Percentiles rank a stretch among this genome's conserved stretches.
phyloP scores from a whole-genome alignment of 2,329 filamentous ascomycete genomes.

The Monosporascus cannonballus region DNA sequence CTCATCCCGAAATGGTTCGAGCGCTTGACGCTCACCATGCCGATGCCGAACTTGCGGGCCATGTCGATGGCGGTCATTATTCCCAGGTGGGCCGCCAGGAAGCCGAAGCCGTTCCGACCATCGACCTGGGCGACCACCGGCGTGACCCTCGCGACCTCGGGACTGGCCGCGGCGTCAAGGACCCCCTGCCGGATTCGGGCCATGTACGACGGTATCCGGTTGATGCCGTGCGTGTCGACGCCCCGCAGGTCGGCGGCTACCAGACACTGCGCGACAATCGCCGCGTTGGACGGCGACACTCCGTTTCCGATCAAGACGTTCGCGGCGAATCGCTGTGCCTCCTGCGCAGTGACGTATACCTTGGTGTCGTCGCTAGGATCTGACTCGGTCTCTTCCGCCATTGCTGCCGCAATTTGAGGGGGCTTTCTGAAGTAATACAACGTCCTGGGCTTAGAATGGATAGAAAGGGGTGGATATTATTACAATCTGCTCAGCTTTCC shows the following conservation, averaged over 20 bases:
- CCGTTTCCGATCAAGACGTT: constrained; percentile 54
- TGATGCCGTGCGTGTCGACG: constrained; percentile 74
- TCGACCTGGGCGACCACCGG: constrained; percentile 65
- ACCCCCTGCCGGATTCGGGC: constrained; percentile 64
- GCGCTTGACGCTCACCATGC: constrained; percentile 68
- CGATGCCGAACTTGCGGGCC: constrained; percentile 61
- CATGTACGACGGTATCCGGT: constrained; percentile 74
- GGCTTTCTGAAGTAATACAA: no score
- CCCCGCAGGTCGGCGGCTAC: constrained; percentile 71
- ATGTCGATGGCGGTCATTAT: constrained; percentile 64
- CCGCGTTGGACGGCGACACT: constrained; percentile 52
- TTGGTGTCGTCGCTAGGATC: constrained; percentile 7
- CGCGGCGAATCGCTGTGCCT: constrained; percentile 42
- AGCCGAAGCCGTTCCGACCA: constrained; percentile 69
- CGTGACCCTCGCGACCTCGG: constrained; percentile 55
- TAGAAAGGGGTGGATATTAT: no score
- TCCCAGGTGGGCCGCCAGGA: constrained; percentile 59
- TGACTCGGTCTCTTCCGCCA: constrained; percentile 11
- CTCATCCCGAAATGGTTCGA: constrained; percentile 82
- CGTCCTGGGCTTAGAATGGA: no score
- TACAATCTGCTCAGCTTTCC: no score
- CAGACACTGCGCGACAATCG: constrained; percentile 60
- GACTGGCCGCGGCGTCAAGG: constrained; percentile 54
- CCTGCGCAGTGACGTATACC: constrained; percentile 31
- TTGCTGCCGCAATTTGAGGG: constrained; percentile 11